Conservation (phyloP, 768 basidiomycete genomes). For the Holtermannia corniformis region DNA sequence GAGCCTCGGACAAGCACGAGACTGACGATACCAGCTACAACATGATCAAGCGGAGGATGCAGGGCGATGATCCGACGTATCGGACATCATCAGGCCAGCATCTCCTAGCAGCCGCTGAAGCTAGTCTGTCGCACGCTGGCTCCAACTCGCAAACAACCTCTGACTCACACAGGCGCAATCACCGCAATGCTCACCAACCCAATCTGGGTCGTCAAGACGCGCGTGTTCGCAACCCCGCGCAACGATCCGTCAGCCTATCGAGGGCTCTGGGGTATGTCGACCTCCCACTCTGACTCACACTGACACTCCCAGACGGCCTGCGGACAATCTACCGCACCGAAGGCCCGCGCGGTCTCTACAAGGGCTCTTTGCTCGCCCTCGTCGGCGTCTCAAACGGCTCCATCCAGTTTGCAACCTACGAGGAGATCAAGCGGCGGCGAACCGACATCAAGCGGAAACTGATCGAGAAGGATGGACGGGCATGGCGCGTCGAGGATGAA, state of each 20-base stretch:
- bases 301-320: constrained; percentile 53
- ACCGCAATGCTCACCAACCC: constrained; percentile 95
- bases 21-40: constrained; percentile 60
- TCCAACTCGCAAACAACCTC: constrained; percentile 2
- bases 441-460: constrained; percentile 58
- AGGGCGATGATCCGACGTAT: constrained; percentile 52
- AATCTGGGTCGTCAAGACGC: constrained; percentile 93
- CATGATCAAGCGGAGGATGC: constrained; percentile 73
- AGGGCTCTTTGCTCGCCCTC: constrained; percentile 76
- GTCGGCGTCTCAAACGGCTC: constrained; percentile 92
- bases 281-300: constrained; percentile 8
- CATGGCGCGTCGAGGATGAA: constrained; percentile 64
- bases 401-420: constrained; percentile 91
- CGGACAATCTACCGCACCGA: constrained; percentile 60
- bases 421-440: constrained; percentile 86
- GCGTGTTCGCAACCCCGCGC: constrained; percentile 78
- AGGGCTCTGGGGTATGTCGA: constrained; percentile 59
- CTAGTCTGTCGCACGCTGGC: constrained; percentile 59
- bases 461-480: constrained; percentile 53
- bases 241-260: constrained; percentile 65
- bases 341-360: constrained; percentile 70
- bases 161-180: constrained; percentile 58
- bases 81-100: constrained; percentile 67
- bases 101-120: constrained; percentile 84
- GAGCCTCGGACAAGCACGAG: not conserved